phyloP scores from a whole-genome alignment of 2,329 filamentous ascomycete species.

The Hymenoscyphus occultus region DNA sequence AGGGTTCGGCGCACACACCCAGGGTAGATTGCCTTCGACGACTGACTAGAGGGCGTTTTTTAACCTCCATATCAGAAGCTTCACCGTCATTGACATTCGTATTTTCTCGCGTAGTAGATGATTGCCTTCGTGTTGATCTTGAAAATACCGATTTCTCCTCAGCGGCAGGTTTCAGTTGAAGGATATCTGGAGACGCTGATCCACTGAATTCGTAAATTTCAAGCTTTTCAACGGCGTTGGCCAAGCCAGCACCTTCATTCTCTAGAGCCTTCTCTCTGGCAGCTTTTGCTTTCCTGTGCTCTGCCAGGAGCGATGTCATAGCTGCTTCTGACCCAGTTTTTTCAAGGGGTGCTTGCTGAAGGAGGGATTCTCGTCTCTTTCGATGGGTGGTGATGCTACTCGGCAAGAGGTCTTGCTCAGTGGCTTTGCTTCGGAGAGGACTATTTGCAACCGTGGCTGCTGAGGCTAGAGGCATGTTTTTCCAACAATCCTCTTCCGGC shows the following conservation, averaged over 20 bases:
- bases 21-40: conserved; percentile 34
- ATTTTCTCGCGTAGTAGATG: conserved; percentile 21
- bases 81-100: conserved; percentile 24
- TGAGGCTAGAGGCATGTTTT: conserved; percentile 29
- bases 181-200: conserved; percentile 25
- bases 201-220: conserved; percentile 34
- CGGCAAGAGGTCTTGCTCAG: conserved; percentile 23
- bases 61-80: conserved; percentile 26
- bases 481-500: conserved; percentile 35
- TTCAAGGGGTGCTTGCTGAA: conserved; percentile 29
- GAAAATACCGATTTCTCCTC: conserved; percentile 24
- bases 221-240: conserved; percentile 26
- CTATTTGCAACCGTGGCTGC: conserved; percentile 32
- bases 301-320: conserved; percentile 34
- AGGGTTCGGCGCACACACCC: conserved; percentile 19
- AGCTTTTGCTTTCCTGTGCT: conserved; percentile 30
- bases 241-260: conserved; percentile 16
- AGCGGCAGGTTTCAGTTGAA: conserved; percentile 11
- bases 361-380: conserved; percentile 34
- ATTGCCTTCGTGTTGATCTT: conserved; percentile 24
- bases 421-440: conserved; percentile 32
- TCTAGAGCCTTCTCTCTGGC: conserved; percentile 27
- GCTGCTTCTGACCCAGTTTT: conserved; percentile 25
- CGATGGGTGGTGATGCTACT: conserved; percentile 34
- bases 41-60: conserved; percentile 20